Evolutionary conservation across 345 rosid genomes (phyloP), one percentile per base, ranked within the genome.

Genomic region (Erodium maritimum): DNA sequence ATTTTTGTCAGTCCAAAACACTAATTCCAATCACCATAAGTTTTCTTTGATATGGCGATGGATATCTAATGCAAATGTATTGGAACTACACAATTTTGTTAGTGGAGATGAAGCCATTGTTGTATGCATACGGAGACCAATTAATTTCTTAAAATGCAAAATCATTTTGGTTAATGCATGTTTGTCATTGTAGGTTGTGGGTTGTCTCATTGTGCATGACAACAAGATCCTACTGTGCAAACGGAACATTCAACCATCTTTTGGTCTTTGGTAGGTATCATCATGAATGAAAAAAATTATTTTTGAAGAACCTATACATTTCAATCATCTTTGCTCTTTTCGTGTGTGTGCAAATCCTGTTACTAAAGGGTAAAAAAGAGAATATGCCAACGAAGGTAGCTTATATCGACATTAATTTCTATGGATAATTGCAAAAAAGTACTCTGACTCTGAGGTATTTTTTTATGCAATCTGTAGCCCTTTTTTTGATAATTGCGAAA

Each of bases 221-320:
- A 81, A 73, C 64, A 86, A 84, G 75, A 72, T 93, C 72, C 82
- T 93, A 48, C 94, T 93, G 57, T 93, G 99, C 88, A 93, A 89
- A 74, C 80, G 99, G 64, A 89, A 93, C 65, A 88, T 93, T 68
- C 85, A 93, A 83, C 99, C 99, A 50, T 93, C 99, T 59, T 67
- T 60, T 33, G 96, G 88, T 52, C 89, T 93, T 63, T 93, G 93
- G 93, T 85, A 73, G 50, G 85, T 66, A 19, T 20, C 8, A 18
- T 13, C 42, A 22, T 63, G 3, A 5, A 55, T 25, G 11, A 37
- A 37, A 5, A 37, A 37, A 37, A 37, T 37, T 37, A 37, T 37
- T 12, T 37, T 37, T 37, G 6, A 37, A 37, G 46, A 12, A 12
- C 46, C 46, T 4, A 37, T 8, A 29, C 8, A 8, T 8, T 29